Evolutionary conservation across 2,329 filamentous ascomycete genomes (phyloP), one percentile per base, ranked within the genome.

Genomic region (Sporothrix variecibatus): DNA sequence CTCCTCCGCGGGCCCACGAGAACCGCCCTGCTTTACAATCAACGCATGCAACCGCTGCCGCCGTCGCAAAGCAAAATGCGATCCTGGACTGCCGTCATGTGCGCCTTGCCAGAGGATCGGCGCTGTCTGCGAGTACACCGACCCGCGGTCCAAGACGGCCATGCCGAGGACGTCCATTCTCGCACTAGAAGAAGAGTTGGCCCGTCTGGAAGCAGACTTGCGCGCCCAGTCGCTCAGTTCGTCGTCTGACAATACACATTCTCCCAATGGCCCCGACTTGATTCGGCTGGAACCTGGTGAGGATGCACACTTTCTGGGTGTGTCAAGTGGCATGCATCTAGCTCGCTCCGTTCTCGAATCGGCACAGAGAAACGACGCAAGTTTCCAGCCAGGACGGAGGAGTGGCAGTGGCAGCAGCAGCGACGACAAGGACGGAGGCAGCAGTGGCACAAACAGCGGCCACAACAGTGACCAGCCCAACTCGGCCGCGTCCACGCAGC

Each of bases 71-170:
- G 64, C 69, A 20, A 72, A 69, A 53, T 74, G 73, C 31, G 73
- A 74, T 51, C 73, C 73, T 4, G 62, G 70, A 15, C 20, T 74
- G 5, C 73, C 73, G 17, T 62, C 62, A 15, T 78, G 78, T 67
- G 56, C 46, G 2, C 74, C 76, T 7, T 78, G 78, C 43, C 70
- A 62, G 31, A 75, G 72, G 23, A 71, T 74, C 6, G 76, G 76
- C 7, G 75, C 77, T 2, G 73, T 72, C 6, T 78, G 78, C 69
- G 77, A 77, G n/a, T 78, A 75, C 58, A 78, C 76, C 1, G 77
- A 78, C 43, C 46, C 76, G 5, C 71, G 74, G 5, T 70, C 78
- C 28, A 77, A 76, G 43, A 72, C 40, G 2, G 70, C 74, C 1
- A 58, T 67, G 15, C 75, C 76, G 17, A 58, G 78, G 38, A 51